Evolutionary conservation across 169 alveolate genomes (phyloP), one percentile per base, ranked within the genome.

Genomic region (Neospora caninum): DNA sequence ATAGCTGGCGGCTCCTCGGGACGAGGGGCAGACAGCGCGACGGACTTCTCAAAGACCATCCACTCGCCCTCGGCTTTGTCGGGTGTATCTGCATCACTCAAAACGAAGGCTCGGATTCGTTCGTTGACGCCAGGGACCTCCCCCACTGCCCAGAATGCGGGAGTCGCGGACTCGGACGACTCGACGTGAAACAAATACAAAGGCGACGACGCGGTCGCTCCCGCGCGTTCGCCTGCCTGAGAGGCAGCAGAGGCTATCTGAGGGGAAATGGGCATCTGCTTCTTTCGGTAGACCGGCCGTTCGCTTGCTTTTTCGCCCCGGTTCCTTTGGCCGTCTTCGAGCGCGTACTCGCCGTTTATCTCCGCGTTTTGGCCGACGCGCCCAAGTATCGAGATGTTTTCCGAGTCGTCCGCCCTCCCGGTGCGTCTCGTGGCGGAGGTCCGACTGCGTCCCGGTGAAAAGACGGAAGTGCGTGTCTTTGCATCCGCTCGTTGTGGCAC

Each of bases 361-460:
- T 82, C 89, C 69, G 89, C 53, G 39, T 82, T 82, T 67, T 82
- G 69, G 20, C 89, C 89, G 31, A 82, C 64, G 7, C 89, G 89
- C 20, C 89, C 89, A 13, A 82, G 64, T 6, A 82, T 42, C 58
- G 89, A 82, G 36, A 82, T 42, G 45, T 78, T n/a, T n/a, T n/a
- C 45, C 20, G 73, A 9, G 31, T 7, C 73, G 4, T 64, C 31
- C 73, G 1, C 31, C n/a, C 16, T 29, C 31, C 20, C n/a, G n/a
- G n/a, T n/a, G 73, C 73, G 73, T 64, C 20, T 27, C 20, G 73
- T 16, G 31, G 73, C 25, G 20, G 73, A 64, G n/a, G 73, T 22
- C 73, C 25, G 73, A 27, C 73, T 27, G 34, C 16, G n/a, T 64
- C 73, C 31, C 73, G 7, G 64, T 18, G 31, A 64, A 64, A 64